Base-by-base conservation (phyloP, 2,329 filamentous ascomycete genomes). In the Sphaerulina vaccinii region DNA sequence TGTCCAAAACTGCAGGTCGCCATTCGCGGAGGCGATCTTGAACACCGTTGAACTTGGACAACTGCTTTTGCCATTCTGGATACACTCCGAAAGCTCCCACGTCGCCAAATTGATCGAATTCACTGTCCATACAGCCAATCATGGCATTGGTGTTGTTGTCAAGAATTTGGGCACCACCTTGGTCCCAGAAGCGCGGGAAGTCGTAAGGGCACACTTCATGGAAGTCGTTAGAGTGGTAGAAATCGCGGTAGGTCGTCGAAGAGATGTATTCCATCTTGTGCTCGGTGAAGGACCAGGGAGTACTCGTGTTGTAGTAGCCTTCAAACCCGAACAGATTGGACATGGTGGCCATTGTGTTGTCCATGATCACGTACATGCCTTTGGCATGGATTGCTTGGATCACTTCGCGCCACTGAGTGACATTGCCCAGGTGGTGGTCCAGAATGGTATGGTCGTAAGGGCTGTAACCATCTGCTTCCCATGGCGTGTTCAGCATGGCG, bases 1-100 rank as follows among this genome's bases (percentile, higher is more conserved):
- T 81, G 40, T 77, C 73, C 24, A 77, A 70, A 0, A 85, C 82
- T 10, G 76, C 76, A 2, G 80, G 78, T 21, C 76, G 62, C 83
- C 83, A 86, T 60, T 85, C 82, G 46, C 83, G 77, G 2, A 86
- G 71, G 62, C 83, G 81, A 66, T 86, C 83, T 67, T 86, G 83
- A 1, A 85, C 83, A 36, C 79, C 82, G 41, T 82, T 81, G 67
- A 86, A 86, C 59, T 85, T 86, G 16, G 81, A 77, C 36, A 86
- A 73, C 64, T 86, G 80, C 63, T 81, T 79, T 61, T 83, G 71
- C 78, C 80, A 85, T 62, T 85, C 80, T 0, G 81, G 78, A 52
- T 78, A 84, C 11, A 82, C 77, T 57, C 82, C 83, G 59, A 85
- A 84, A 35, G 81, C 81, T 63, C 82, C 79, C 19, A 79, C 79